Conservation (phyloP, 2,329 filamentous ascomycete genomes). For the Colletotrichum melonis region DNA sequence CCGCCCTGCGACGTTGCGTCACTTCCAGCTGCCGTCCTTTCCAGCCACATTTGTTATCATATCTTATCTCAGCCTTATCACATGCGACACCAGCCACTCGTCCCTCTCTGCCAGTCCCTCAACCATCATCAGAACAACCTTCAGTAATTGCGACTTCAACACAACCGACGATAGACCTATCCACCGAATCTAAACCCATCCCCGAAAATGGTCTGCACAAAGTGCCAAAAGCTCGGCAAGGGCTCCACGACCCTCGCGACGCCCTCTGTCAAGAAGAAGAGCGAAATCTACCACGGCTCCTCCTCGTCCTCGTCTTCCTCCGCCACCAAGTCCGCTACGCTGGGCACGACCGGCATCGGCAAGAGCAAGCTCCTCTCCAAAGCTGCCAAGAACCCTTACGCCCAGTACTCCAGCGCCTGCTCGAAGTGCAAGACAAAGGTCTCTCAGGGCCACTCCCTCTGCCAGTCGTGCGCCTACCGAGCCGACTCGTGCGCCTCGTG, state of each 20-base stretch:
- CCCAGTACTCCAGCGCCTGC: conserved; percentile 71
- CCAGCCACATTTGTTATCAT: background rate
- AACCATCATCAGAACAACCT: background rate
- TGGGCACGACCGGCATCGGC: conserved; percentile 68
- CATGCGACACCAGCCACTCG: background rate
- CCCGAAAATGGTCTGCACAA: conserved; percentile 69
- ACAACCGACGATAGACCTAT: background rate
- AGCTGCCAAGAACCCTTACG: conserved; percentile 74
- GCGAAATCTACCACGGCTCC: conserved; percentile 74
- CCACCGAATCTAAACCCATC: background rate
- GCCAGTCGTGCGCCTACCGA: conserved; percentile 72
- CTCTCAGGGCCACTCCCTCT: conserved; percentile 69
- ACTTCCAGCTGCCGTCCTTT: background rate
- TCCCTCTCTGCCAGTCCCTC: background rate
- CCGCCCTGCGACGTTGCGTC: conserved; percentile 24
- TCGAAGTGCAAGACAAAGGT: conserved; percentile 72
- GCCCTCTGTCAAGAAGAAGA: conserved; percentile 74
- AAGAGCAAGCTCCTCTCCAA: conserved; percentile 76
- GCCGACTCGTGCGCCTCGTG: conserved; percentile 72
- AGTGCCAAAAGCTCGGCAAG: conserved; percentile 71
- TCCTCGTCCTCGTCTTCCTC: conserved; percentile 52
- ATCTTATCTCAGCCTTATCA: background rate
- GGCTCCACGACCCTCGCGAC: conserved; percentile 69
- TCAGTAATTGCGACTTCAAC: background rate
- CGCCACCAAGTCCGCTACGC: conserved; percentile 56